Conservation (phyloP, 2,329 filamentous ascomycete genomes). For the Orbilia ellipsospora region DNA sequence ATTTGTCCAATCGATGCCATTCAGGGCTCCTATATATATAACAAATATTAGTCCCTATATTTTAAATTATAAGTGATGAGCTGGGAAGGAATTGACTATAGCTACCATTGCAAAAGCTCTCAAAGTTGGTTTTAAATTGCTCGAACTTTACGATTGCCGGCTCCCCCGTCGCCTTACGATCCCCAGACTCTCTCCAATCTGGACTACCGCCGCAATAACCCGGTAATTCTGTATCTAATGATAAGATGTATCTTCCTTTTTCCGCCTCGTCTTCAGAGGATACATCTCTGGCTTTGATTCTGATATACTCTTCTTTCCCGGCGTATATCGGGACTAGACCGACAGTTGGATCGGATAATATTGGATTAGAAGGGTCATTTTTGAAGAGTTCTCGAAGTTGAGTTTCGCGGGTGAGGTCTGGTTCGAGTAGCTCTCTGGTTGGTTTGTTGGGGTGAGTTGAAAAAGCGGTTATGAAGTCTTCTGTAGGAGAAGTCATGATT, state of each 20-base stretch:
- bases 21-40: conserved; percentile 7
- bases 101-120: conserved; percentile 71
- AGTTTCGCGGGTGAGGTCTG: conserved; percentile 75
- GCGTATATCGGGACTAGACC: conserved; percentile 76
- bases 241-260: conserved; percentile 75
- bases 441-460: conserved; percentile 60
- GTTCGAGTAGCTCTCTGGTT: conserved; percentile 71
- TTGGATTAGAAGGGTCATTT: conserved; percentile 68
- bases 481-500: no score
- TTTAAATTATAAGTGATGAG: background rate
- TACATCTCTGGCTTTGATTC: conserved; percentile 72
- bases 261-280: conserved; percentile 70
- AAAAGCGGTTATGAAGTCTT: no score
- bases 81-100: no score
- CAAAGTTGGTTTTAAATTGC: conserved; percentile 82
- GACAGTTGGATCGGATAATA: conserved; percentile 64
- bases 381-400: conserved; percentile 75
- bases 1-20: conserved; percentile 75
- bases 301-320: conserved; percentile 68
- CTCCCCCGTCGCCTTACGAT: conserved; percentile 72
- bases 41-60: no score
- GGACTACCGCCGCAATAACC: no score
- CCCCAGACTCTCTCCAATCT: conserved; percentile 52
- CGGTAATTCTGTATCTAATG: conserved; percentile 66
- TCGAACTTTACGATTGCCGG: conserved; percentile 75